A percentile compares a stretch with the other conserved stretches of the same genome.
These are phyloP conservation scores for Telopea speciosissima DNA, from an alignment of 177 flowering plant genomes.

Conservation along the genomic window DNA sequence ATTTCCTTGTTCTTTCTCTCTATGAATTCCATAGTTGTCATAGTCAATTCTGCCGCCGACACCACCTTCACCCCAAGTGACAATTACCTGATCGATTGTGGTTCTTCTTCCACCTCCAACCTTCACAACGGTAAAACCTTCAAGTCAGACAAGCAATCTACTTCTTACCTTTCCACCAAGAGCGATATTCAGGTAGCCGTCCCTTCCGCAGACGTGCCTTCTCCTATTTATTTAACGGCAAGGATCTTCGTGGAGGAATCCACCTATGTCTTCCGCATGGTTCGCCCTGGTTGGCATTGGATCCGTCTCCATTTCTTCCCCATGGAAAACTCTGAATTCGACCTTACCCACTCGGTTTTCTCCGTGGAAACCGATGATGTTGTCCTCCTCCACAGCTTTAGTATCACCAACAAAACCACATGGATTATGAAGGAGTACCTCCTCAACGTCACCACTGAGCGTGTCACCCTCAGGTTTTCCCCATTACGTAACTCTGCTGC, in stretches of 20 bases:
- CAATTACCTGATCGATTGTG: slow-evolving; percentile 18
- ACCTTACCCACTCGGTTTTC: slow-evolving; percentile 40
- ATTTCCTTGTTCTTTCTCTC: neutral
- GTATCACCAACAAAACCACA: slow-evolving; percentile 12
- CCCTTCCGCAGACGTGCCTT: slow-evolving; percentile 6
- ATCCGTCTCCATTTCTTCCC: slow-evolving; percentile 69
- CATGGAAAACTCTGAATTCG: slow-evolving; percentile 24
- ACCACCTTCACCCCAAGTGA: slow-evolving; percentile 6
- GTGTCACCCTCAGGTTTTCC: slow-evolving; percentile 32
- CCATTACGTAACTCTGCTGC: slow-evolving; percentile 51
- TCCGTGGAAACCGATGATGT: slow-evolving; percentile 40
- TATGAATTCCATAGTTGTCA: too few relatives aligned
- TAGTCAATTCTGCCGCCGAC: neutral
- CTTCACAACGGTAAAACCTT: slow-evolving; percentile 15
- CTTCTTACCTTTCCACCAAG: slow-evolving; percentile 11
- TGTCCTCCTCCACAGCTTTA: slow-evolving; percentile 47
- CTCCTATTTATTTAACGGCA: slow-evolving; percentile 42
- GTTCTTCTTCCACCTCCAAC: neutral
- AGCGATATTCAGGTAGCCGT: slow-evolving; percentile 7
- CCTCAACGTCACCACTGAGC: slow-evolving; percentile 38
- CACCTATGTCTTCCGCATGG: slow-evolving; percentile 42
- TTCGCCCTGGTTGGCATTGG: slow-evolving; percentile 71
- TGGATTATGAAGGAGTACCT: slow-evolving; percentile 48
- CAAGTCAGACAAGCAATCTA: slow-evolving; percentile 12
- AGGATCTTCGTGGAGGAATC: slow-evolving; percentile 42